Base-by-base conservation (phyloP, 345 rosid species). In the Eucalyptus albens region DNA sequence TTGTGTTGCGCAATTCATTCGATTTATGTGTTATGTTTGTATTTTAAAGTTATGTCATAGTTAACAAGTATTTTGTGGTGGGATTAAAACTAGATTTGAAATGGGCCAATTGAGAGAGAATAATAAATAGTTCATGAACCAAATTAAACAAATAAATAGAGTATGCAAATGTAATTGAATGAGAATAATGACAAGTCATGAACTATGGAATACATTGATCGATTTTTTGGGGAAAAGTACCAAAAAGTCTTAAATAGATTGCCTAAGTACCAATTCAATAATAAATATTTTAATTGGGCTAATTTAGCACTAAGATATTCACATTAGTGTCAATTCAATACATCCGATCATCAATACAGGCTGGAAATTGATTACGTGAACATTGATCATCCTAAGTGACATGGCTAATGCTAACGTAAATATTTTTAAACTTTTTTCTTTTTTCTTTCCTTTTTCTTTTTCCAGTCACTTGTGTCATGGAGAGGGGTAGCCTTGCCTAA, bases 301-400 rank as follows among this genome's bases (percentile, higher is more conserved):
- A 22, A 56, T 56, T 22, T 56, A 56, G 27, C 1, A 22, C 62
- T 56, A 24, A 56, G 9, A 56, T 56, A 2, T 24, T 56, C 27
- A 56, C 1, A 24, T 24, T 8, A 9, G 9, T 24, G 62, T 24
- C 13, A 56, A 56, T 24, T 56, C 3, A 24, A 2, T 56, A 9
- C 13, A 56, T 56, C 27, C 6, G 0, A 0, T 56, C 59, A 56
- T 56, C 1, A 53, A 56, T 24, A 9, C 2, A 56, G 0, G 3
- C 1, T 56, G 13, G 1, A 56, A 56, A 24, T 56, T 56, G 12
- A 6, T 56, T 22, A 56, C 2, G 1, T 56, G 6, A 4, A 56
- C 3, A 56, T 0, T 1, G 0, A 56, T 9, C 12, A 22, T 21
- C 3, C 3, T 56, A 56, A 9, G 6, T 56, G 12, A 0, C 12